Percentiles rank a stretch among this genome's conserved stretches.
Conservation (phyloP, 345 rosid species). For the Firmiana major region DNA sequence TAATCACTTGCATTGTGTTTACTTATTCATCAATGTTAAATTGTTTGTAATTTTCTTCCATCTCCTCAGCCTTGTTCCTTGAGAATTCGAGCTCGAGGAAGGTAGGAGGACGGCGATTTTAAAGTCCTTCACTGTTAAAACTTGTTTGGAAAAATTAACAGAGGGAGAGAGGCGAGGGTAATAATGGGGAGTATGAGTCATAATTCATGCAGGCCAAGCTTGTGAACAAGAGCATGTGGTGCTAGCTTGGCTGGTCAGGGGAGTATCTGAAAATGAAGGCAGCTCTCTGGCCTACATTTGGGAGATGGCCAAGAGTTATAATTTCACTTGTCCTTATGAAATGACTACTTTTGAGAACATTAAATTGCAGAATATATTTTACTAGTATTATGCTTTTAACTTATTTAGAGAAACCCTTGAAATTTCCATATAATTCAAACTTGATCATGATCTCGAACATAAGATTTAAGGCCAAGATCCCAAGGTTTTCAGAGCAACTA, state of each 20-base stretch:
- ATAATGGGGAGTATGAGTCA: background rate
- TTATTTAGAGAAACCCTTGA: conserved; percentile 6
- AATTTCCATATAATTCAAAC: background rate
- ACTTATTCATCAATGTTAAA: no score
- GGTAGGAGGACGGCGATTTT: no score
- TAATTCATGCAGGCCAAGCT: conserved; percentile 7
- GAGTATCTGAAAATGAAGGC: conserved; percentile 6
- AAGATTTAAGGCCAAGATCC: conserved; percentile 5
- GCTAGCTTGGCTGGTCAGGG: background rate
- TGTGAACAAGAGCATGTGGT: conserved; percentile 14
- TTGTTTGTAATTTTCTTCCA: background rate
- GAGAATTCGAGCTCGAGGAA: background rate
- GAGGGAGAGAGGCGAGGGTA: conserved; percentile 2
- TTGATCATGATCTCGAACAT: conserved; percentile 22
- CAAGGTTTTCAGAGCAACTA: background rate
- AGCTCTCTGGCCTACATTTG: conserved; percentile 15
- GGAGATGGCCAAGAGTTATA: background rate
- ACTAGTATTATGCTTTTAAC: background rate
- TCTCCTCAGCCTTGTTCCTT: background rate
- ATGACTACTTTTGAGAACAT: background rate
- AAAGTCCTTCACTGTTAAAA: background rate
- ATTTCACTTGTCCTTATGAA: conserved; percentile 1
- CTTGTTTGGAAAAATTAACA: background rate
- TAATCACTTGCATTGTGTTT: no score
- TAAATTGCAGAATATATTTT: background rate